Conservation (phyloP, 768 basidiomycete genomes). For the Boletus reticuloceps region DNA sequence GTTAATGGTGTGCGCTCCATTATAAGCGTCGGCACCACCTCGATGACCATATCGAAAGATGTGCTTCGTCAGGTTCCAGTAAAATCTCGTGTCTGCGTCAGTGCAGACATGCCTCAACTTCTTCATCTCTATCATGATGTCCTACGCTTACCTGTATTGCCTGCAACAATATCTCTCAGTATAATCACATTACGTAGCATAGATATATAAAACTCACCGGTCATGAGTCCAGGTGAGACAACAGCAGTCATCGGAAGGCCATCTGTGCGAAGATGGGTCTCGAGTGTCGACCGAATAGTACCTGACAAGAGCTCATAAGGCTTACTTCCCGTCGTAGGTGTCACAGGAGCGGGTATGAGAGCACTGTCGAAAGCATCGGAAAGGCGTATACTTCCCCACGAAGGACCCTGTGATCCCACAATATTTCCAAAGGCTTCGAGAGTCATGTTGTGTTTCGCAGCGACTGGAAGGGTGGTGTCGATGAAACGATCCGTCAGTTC, state of each 20-base stretch:
- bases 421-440: slow-evolving; percentile 39
- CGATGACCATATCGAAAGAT: slow-evolving; percentile 47
- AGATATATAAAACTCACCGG: slow-evolving; percentile 6
- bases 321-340: slow-evolving; percentile 35
- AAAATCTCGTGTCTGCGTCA: slow-evolving; percentile 40
- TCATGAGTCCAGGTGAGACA: slow-evolving; percentile 37
- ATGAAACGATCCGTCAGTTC: slow-evolving; percentile 14
- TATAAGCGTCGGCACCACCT: slow-evolving; percentile 33
- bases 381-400: slow-evolving; percentile 37
- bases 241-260: slow-evolving; percentile 10
- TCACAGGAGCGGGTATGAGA: slow-evolving; percentile 42
- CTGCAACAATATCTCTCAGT: slow-evolving; percentile 9
- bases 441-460: slow-evolving; percentile 40
- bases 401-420: slow-evolving; percentile 21
- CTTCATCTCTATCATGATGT: slow-evolving; percentile 20
- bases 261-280: slow-evolving; percentile 29
- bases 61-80: slow-evolving; percentile 45
- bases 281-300: slow-evolving; percentile 39
- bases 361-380: slow-evolving; percentile 34
- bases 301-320: slow-evolving; percentile 43
- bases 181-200: neutral
- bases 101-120: slow-evolving; percentile 11
- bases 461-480: slow-evolving; percentile 1
- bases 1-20: slow-evolving; percentile 30
- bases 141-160: slow-evolving; percentile 22